Base-by-base conservation (phyloP, 2,329 filamentous ascomycete genomes). In the Pestalotiopsis sp. region DNA sequence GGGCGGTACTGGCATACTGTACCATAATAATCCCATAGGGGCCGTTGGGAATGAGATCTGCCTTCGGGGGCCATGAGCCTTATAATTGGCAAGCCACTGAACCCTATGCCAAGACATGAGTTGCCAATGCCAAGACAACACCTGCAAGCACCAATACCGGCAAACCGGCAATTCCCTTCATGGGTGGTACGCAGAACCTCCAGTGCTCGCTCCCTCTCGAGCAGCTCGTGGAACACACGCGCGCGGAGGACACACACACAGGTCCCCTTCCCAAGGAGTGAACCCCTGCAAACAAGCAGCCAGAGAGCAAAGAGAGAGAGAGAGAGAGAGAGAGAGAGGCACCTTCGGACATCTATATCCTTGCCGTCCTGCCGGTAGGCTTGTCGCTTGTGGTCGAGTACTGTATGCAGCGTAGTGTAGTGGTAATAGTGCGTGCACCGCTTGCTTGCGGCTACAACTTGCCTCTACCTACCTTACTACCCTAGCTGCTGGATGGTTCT, bases 101-200 rank as follows among this genome's bases (percentile, higher is more conserved):
- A 59, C 23, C 57, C 23, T 36, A 59, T 59, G 57, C 57, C 57
- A 59, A 59, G 57, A 59, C 45, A 59, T 23, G 25, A 31, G 20
- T n/a, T 52, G 45, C 45, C 17, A 52, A 52, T 61, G 59, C 59
- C 59, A 61, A 61, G 59, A 52, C 20, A 64, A 20, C 11, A 49
- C 38, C 61, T 49, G 61, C 36, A 38, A 64, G 61, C 61, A 20
- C 36, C 61, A 45, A 25, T 45, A 64, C 20, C 61, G 61, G 61
- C 61, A 64, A 64, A 23, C 25, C 61, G 61, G 61, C 61, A 64
- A 17, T 49, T 49, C 38, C 14, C 25, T n/a, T 23, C 13, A 27
- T 36, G 17, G 13, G 25, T 62, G 25, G 13, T 38, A n/a, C 58
- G n/a, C 17, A 41, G 58, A 12, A 36, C 12, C 58, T 27, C 17